Percentiles rank a stretch among this genome's conserved stretches.
Conservation (phyloP, 2,329 filamentous ascomycete genomes). For the Phialemoniopsis sp. region DNA sequence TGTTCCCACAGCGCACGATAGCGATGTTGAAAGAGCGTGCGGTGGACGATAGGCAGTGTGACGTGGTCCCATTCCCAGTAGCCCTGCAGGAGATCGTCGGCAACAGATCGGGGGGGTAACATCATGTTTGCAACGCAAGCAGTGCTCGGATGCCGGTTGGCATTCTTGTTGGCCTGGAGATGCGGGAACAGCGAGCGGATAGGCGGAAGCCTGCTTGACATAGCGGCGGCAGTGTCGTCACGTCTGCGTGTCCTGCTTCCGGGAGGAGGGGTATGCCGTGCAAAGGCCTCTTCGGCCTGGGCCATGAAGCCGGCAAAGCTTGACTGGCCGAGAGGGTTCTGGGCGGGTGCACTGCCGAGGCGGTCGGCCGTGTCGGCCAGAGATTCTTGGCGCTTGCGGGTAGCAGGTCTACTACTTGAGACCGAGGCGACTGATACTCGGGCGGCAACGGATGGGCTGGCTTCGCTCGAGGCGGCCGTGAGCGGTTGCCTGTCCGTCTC, state of each 20-base stretch:
- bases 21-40: not conserved
- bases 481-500: no score
- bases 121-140: not conserved
- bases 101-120: not conserved
- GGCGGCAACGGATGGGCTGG: no score
- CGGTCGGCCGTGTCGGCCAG: no score
- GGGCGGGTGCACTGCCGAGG: no score
- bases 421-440: no score
- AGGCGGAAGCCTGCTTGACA: not conserved
- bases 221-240: no score
- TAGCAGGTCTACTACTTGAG: no score
- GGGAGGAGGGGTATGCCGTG: not conserved
- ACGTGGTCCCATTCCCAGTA: slow-evolving; percentile 1
- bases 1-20: not conserved
- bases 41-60: not conserved
- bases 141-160: not conserved
- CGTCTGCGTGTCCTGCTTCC: no score
- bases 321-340: not conserved
- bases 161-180: not conserved
- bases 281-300: not conserved
- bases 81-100: slow-evolving; percentile 1
- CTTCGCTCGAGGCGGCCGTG: no score
- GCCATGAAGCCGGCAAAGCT: slow-evolving; percentile 1
- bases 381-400: no score
- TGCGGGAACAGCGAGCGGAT: not conserved